These are phyloP conservation scores for Lichenothelia convexa DNA, from an alignment of 495 filamentous ascomycete genomes.

Conservation along the genomic window DNA sequence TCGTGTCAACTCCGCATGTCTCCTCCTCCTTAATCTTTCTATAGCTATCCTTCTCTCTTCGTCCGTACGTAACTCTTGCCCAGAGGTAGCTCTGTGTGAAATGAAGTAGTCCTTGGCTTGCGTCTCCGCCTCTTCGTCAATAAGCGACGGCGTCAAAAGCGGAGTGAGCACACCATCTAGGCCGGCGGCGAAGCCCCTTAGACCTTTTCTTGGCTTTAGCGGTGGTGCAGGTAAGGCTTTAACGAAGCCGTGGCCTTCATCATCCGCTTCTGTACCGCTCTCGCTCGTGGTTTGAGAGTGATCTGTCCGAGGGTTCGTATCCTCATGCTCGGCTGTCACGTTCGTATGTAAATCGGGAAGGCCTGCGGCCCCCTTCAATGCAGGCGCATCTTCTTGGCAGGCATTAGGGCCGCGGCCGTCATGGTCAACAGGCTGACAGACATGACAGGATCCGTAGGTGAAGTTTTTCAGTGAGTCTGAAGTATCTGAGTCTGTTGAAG, in stretches of 20 bases:
- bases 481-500: no score
- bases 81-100: neutral
- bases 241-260: slow-evolving; percentile 54
- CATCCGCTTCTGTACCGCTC: slow-evolving; percentile 81
- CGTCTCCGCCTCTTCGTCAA: slow-evolving; percentile 34
- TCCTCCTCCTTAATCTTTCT: slow-evolving; percentile 15
- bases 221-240: slow-evolving; percentile 66
- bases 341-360: no score
- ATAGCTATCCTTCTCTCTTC: slow-evolving; percentile 11
- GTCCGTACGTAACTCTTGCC: slow-evolving; percentile 5
- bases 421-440: no score
- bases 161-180: slow-evolving; percentile 29
- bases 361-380: no score
- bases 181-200: slow-evolving; percentile 25
- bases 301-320: no score
- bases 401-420: no score
- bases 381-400: no score
- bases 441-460: no score
- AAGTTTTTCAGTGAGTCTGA: no score
- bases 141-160: slow-evolving; percentile 36
- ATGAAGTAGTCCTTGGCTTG: slow-evolving; percentile 8
- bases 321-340: no score
- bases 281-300: slow-evolving; percentile 39
- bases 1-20: slow-evolving; percentile 17
- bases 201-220: slow-evolving; percentile 51